Evolutionary conservation across 2,329 filamentous ascomycete species (phyloP), one percentile per base, ranked within the genome.

Genomic region (Aspergillus versicolor): DNA sequence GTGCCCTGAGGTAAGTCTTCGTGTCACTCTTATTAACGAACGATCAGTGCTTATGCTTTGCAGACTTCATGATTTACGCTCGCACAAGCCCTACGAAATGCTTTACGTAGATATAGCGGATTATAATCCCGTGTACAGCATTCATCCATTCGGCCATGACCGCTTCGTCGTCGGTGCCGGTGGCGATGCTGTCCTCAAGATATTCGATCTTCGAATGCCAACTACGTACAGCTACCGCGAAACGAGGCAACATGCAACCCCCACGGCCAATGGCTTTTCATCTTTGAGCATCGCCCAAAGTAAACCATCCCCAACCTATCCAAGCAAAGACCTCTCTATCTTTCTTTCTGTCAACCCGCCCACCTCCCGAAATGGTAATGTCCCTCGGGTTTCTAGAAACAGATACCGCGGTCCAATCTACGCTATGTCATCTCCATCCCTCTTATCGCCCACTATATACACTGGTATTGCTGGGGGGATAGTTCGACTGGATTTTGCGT

Each of bases 31-130:
- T 15, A 13, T 38, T 32, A 3, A n/a, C n/a, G 3, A 40, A 48
- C 7, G 5, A 49, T 12, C 9, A 40, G n/a, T 12, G 7, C 43
- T 56, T 32, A 56, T 41, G 8, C 32, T 49, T 13, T 22, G 27
- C 51, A 78, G 84, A 62, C 77, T 88, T 5, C 84, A 88, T 65
- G 86, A 88, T 63, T 70, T 87, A 54, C 82, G 85, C 37, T 82
- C 81, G 1, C 75, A 78, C 3, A 67, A 71, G 19, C 70, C 75
- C 12, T 79, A 75, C 44, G 80, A 82, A 52, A 70, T 71, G n/a
- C 72, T 74, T 13, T 87, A 82, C 66, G 70, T 70, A 62, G 84
- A 87, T 63, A 75, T 78, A 1, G 82, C 83, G 3, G 84, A 88
- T 62, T 77, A 81, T 59, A 82, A 81, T 17, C 76, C 83, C 0